Evolutionary conservation across 208 protist species (phyloP).

Genomic region (Acanthamoeba triangularis): DNA sequence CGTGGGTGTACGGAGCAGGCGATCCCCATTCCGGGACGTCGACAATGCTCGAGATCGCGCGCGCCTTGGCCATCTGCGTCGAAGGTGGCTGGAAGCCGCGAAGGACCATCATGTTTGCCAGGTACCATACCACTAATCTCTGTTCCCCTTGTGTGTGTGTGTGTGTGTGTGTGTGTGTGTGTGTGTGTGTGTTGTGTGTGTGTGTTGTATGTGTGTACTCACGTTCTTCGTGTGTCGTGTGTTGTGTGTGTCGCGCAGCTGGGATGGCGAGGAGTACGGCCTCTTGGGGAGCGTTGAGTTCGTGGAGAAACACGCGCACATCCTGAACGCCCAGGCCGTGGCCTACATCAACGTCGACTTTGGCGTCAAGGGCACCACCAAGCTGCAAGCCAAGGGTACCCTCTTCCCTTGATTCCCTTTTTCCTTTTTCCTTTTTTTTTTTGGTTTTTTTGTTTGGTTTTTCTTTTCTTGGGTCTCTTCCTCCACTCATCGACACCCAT

Average conservation of each 20-base stretch:
- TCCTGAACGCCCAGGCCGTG: conserved; percentile 36
- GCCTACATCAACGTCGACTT: conserved; percentile 77
- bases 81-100: conserved; percentile 75
- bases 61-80: conserved; percentile 1
- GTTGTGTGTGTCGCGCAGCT: not conserved
- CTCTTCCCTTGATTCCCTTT: not conserved
- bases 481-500: not conserved
- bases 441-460: not conserved
- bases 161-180: not conserved
- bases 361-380: conserved; percentile 37
- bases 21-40: conserved; percentile 71
- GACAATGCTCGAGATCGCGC: conserved; percentile 71
- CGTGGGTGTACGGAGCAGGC: conserved; percentile 77
- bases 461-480: not conserved
- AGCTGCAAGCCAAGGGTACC: conserved; percentile 11
- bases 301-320: conserved; percentile 58
- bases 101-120: conserved; percentile 69
- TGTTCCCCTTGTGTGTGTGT: not conserved
- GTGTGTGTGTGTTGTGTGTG: not conserved
- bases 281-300: conserved; percentile 72
- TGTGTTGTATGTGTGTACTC: not conserved
- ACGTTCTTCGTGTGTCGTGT: not conserved
- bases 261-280: conserved; percentile 80
- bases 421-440: not conserved
- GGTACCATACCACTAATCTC: not conserved